phyloP scores from a whole-genome alignment of 2,329 filamentous ascomycete genomes.

The Tolypocladium paradoxum region DNA sequence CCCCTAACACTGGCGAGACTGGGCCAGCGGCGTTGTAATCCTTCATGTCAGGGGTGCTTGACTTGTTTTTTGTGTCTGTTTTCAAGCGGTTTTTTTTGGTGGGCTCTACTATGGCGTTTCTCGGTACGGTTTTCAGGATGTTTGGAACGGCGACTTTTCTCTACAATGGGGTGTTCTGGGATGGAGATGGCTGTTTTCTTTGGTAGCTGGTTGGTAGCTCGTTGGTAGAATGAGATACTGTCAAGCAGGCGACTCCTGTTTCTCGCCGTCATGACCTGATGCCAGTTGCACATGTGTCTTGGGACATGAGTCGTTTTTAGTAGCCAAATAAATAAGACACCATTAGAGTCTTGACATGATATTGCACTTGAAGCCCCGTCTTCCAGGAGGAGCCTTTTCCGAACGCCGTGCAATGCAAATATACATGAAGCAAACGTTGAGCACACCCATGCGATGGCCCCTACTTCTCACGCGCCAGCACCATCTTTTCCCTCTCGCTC shows the following conservation, averaged over 20 bases:
- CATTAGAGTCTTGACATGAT: background rate
- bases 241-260: background rate
- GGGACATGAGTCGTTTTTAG: background rate
- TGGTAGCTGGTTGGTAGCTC: background rate
- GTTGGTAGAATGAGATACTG: background rate
- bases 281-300: background rate
- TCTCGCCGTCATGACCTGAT: background rate
- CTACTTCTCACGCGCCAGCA: constrained; percentile 56
- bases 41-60: background rate
- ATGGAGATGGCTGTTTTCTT: background rate
- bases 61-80: background rate
- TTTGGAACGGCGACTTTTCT: background rate
- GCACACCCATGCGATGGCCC: background rate
- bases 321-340: background rate
- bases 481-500: constrained; percentile 86
- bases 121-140: background rate
- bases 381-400: background rate
- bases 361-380: background rate
- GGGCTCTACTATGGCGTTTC: background rate
- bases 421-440: background rate
- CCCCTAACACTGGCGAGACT: background rate
- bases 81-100: background rate
- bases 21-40: background rate
- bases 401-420: background rate
- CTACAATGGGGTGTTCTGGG: background rate